Conservation (phyloP, 2,329 filamentous ascomycete genomes). For the Aspergillus sp. region DNA sequence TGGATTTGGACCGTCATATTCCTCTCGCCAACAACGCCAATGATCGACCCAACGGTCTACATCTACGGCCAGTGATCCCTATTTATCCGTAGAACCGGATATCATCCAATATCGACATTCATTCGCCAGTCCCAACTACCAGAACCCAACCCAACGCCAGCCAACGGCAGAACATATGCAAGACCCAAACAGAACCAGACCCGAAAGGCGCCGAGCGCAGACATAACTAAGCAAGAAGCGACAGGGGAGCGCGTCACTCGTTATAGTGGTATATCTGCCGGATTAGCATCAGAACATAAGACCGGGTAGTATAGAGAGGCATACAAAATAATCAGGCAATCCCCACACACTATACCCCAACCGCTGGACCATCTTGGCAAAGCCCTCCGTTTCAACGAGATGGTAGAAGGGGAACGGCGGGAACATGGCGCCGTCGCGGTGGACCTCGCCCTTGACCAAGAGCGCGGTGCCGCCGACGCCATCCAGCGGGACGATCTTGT, state of each 20-base stretch:
- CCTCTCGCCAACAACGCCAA: too few species aligned
- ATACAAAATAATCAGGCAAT: slow-evolving; percentile 93
- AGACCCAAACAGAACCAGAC: neutral
- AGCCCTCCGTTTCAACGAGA: slow-evolving; percentile 94
- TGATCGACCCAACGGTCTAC: too few species aligned
- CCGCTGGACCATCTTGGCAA: slow-evolving; percentile 90
- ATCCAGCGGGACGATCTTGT: slow-evolving; percentile 67
- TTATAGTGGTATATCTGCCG: slow-evolving; percentile 79
- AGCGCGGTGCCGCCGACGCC: slow-evolving; percentile 89
- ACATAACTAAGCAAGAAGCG: neutral
- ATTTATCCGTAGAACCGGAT: too few species aligned
- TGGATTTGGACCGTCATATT: too few species aligned
- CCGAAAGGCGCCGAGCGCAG: neutral
- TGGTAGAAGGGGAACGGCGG: slow-evolving; percentile 94
- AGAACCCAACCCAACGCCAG: neutral
- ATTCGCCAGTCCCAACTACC: too few species aligned
- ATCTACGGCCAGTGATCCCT: too few species aligned
- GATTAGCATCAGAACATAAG: slow-evolving; percentile 6
- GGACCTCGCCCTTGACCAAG: slow-evolving; percentile 91
- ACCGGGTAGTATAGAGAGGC: slow-evolving; percentile 18
- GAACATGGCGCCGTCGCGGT: slow-evolving; percentile 97
- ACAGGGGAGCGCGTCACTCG: too few species aligned
- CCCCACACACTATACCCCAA: slow-evolving; percentile 78
- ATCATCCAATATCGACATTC: too few species aligned
- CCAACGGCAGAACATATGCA: neutral